These are phyloP conservation scores for Skeletonema potamos DNA, from an alignment of 108 stramenopile genomes.

Conservation along the genomic window DNA sequence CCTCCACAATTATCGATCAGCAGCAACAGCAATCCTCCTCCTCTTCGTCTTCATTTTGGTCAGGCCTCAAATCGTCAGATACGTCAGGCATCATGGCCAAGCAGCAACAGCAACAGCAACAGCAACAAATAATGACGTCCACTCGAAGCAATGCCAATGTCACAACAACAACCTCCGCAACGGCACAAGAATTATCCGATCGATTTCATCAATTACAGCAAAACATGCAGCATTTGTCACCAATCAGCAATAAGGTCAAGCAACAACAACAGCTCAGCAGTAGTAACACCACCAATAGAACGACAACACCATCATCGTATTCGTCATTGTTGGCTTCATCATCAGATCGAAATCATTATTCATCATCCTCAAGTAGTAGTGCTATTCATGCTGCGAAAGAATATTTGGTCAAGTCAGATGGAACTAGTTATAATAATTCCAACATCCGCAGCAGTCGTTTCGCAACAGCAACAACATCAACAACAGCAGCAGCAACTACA, in stretches of 20 bases:
- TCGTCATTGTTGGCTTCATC: neutral
- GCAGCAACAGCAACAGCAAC: neutral
- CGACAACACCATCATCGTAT: neutral
- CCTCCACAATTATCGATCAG: neutral
- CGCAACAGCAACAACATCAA: too few relatives aligned
- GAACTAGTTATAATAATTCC: too few relatives aligned
- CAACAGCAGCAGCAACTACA: too few relatives aligned
- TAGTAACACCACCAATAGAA: conserved; percentile 1
- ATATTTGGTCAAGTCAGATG: neutral
- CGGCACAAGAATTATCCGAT: neutral
- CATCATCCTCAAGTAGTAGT: neutral
- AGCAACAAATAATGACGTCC: neutral
- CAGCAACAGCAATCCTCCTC: neutral
- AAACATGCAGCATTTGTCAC: conserved; percentile 1
- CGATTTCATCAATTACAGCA: neutral
- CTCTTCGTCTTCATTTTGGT: neutral
- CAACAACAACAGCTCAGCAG: conserved; percentile 12
- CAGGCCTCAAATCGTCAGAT: neutral
- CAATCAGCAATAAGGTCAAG: neutral
- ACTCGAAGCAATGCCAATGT: too few relatives aligned
- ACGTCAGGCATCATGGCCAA: neutral
- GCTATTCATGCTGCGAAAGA: neutral
- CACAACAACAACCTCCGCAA: neutral
- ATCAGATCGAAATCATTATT: neutral
- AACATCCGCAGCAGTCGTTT: too few relatives aligned